Conservation (phyloP, 495 filamentous ascomycete species). For the Penicillium paradoxum region DNA sequence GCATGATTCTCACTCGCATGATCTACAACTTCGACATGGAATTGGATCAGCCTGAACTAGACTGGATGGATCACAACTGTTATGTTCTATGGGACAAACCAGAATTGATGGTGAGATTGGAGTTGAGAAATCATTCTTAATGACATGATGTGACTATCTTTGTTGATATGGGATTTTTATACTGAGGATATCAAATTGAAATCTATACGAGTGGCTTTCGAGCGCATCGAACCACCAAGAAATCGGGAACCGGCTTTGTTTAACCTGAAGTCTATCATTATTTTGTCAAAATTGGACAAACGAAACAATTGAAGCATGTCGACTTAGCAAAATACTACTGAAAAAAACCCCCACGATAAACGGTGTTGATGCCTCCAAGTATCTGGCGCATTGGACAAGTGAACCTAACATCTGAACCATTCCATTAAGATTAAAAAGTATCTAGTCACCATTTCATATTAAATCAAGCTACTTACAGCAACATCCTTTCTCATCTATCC, state of each 20-base stretch:
- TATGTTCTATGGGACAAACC: conserved; percentile 40
- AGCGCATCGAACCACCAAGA: background rate
- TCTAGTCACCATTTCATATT: too few relatives aligned
- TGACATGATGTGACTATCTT: background rate
- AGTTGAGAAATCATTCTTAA: background rate
- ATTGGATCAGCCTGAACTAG: conserved; percentile 12
- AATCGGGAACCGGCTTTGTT: background rate
- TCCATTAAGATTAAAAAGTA: too few relatives aligned
- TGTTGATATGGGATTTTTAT: too few relatives aligned
- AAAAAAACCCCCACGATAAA: background rate
- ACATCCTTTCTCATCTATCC: too few relatives aligned
- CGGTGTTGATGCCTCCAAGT: too few relatives aligned
- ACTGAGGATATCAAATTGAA: too few relatives aligned
- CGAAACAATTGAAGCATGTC: background rate
- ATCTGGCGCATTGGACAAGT: too few relatives aligned
- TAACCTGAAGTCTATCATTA: too few relatives aligned
- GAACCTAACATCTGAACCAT: too few relatives aligned
- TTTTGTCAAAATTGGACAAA: background rate
- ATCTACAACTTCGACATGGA: conserved; percentile 43
- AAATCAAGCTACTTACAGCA: too few relatives aligned
- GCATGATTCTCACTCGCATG: conserved; percentile 33
- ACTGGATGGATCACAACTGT: conserved; percentile 34
- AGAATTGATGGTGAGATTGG: conserved; percentile 32
- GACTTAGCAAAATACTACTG: background rate
- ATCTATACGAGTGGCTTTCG: background rate